These are phyloP conservation scores for Thelephora aurantiotincta DNA, from an alignment of 768 basidiomycete species.

Conservation along the genomic window DNA sequence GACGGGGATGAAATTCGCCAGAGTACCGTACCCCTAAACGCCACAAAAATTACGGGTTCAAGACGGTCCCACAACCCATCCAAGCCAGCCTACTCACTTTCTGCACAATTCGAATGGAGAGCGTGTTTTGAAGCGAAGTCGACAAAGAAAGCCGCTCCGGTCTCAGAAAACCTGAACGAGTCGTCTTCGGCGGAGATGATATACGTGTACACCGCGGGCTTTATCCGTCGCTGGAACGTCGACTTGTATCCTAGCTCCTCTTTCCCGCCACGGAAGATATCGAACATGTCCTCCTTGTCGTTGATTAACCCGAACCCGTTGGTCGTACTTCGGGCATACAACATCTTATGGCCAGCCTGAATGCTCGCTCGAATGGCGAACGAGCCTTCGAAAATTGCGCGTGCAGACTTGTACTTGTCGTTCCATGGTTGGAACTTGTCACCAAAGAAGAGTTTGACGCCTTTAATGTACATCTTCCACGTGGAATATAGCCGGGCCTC, in stretches of 20 bases:
- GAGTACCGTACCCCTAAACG: constrained; percentile 42
- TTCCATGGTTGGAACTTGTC: constrained; percentile 57
- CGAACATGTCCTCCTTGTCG: constrained; percentile 29
- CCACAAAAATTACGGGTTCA: not conserved
- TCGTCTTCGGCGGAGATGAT: constrained; percentile 66
- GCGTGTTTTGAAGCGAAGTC: constrained; percentile 83
- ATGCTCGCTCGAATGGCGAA: constrained; percentile 55
- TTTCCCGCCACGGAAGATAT: constrained; percentile 23
- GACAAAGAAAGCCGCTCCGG: constrained; percentile 77
- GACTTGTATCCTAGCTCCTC: constrained; percentile 2
- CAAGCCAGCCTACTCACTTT: constrained; percentile 5
- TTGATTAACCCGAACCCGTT: constrained; percentile 53
- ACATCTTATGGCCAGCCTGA: constrained; percentile 57
- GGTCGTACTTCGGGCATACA: constrained; percentile 52
- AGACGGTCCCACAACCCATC: not conserved
- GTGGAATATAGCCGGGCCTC: constrained; percentile 59
- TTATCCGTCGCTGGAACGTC: constrained; percentile 34
- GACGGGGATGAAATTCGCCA: constrained; percentile 72
- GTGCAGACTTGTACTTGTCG: constrained; percentile 49
- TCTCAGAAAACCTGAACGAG: constrained; percentile 73
- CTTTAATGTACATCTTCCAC: constrained; percentile 60
- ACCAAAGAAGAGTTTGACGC: constrained; percentile 43
- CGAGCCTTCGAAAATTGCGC: constrained; percentile 53
- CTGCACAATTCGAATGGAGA: constrained; percentile 61
- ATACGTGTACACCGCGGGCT: constrained; percentile 79